Base-by-base conservation (phyloP, 2,329 filamentous ascomycete genomes). In the Aspergillus alliaceus region DNA sequence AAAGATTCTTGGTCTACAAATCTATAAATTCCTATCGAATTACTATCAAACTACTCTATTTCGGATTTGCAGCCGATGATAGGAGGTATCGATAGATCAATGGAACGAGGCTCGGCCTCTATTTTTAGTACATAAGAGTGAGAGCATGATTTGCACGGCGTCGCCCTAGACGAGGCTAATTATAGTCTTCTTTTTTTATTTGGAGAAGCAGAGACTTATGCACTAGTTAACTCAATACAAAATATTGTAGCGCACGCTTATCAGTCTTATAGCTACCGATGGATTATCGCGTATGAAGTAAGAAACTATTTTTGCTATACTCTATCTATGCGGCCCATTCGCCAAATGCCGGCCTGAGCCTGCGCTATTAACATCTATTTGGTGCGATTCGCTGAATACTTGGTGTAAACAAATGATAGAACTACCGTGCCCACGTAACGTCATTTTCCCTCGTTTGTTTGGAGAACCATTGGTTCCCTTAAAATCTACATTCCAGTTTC, bases 341-440 rank as follows among this genome's bases (percentile, higher is more conserved):
- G 35, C 18, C 22, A 27, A 32, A 35, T 34, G 24, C n/a, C 11
- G 47, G 42, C 27, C n/a, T 27, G 12, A 31, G 34, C 31, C n/a
- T 27, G 46, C 27, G 35, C 25, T 20, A 39, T 55, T 53, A 47
- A 47, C 39, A 48, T 54, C 53, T 37, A 51, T 46, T 40, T 12
- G 25, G 14, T 31, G 50, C 22, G 14, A 42, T 31, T 20, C 24
- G 40, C 40, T 44, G 40, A 40, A n/a, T 53, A 18, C 50, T n/a
- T 24, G 40, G 35, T 27, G 46, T n/a, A 51, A 53, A 31, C 40
- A 39, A 24, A 39, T 51, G 48, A 39, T 22, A 37, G 31, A 34
- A 48, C 55, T 51, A 57, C 31, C 54, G 31, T 39, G 32, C 54
- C 55, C 42, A 53, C 58, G 34, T 59, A 53, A 59, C 32, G 42